Base-by-base conservation (phyloP, 352 stramenopile genomes). In the Bremia lactucae region DNA sequence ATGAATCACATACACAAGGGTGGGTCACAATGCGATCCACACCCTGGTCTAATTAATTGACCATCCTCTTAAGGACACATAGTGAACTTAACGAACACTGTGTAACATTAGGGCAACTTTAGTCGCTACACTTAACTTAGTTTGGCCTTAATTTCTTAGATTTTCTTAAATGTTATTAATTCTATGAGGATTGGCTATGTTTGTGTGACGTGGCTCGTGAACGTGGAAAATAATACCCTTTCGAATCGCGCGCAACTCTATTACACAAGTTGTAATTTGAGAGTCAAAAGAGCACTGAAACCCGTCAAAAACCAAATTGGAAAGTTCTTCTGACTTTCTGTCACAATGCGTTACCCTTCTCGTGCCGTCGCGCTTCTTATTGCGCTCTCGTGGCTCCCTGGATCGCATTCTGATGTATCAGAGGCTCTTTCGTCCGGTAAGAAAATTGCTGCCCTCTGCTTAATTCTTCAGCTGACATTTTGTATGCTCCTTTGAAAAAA, bases 371-470 rank as follows among this genome's bases (percentile, higher is more conserved):
- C 43, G 8, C 9, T 62, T 10, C 15, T 19, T 13, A 6, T 45
- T 16, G 22, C 41, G 15, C 22, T 55, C 38, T 52, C 24, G 25
- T 48, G 20, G 15, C 8, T 33, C 16, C 23, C 31, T 18, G 34
- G 47, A 2, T 42, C 33, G 1, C 24, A 22, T n/a, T 62, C 57
- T 18, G 47, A 52, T n/a, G 31, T 66, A 35, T 48, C 44, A 6
- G 39, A 66, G 31, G 21, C 57, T 16, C 57, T 48, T 8, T 43
- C 52, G 20, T 49, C 47, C 13, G 57, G 57, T 66, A 53, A 8
- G 9, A 2, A 1, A 15, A 18, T 33, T 41, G 5, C 9, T 42
- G 3, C 22, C 10, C 13, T 31, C 14, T 4, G 11, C 16, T 34
- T 25, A 33, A 6, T 21, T 29, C 20, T 2, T 23, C n/a, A 31